Conservation (phyloP, 768 basidiomycete species). For the Amanita muscaria region DNA sequence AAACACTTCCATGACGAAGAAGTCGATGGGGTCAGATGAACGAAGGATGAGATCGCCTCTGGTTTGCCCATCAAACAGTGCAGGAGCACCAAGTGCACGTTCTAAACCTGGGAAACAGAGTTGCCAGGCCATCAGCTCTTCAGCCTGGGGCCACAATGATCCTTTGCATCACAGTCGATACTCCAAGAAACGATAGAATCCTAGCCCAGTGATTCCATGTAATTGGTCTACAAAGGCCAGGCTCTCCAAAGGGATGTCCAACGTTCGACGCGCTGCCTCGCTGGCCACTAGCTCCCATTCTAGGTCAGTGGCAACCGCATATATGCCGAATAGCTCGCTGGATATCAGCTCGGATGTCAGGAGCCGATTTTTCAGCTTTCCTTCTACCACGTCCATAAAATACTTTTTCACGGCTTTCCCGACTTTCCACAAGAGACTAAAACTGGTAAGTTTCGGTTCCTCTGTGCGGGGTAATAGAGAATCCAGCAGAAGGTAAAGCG, state of each 20-base stretch:
- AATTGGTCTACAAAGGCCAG: not conserved
- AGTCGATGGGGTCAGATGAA: slow-evolving; percentile 22
- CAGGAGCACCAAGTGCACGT: not conserved
- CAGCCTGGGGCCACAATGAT: not conserved
- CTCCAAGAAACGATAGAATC: not conserved
- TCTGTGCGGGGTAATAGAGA: slow-evolving; percentile 1
- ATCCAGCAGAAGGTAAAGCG: slow-evolving; percentile 9
- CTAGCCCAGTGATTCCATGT: not conserved
- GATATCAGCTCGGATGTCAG: not conserved
- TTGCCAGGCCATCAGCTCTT: not conserved
- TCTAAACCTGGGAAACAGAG: not conserved
- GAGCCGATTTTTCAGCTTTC: not conserved
- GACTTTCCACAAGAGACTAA: not conserved
- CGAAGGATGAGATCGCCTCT: slow-evolving; percentile 19
- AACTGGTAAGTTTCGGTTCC: not conserved
- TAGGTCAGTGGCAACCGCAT: slow-evolving; percentile 1
- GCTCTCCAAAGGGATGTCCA: not conserved
- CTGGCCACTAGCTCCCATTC: not conserved
- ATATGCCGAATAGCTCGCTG: not conserved
- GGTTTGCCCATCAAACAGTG: not conserved
- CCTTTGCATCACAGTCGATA: not conserved
- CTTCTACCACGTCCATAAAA: slow-evolving; percentile 3
- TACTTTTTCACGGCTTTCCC: slow-evolving; percentile 6
- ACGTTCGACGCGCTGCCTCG: not conserved
- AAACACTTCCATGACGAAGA: slow-evolving; percentile 19